Conservation (phyloP, 202 grass and related monocot species). For the Sporobolus alterniflorus region DNA sequence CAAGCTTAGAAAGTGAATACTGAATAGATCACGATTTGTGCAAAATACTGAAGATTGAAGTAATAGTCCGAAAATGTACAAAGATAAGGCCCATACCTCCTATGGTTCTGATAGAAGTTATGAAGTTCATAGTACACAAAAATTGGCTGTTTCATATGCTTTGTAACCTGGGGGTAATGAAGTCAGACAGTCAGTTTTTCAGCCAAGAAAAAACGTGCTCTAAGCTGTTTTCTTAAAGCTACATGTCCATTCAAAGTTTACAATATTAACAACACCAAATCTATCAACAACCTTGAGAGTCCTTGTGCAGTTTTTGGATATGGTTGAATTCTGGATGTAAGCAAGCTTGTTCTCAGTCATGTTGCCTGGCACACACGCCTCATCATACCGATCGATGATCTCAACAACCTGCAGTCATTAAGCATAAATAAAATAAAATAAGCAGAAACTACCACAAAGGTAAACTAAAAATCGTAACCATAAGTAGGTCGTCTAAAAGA, state of each 20-base stretch:
- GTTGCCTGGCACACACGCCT: constrained; percentile 62
- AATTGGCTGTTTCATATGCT: constrained; percentile 87
- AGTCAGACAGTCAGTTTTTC: background rate
- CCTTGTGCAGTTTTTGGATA: constrained; percentile 72
- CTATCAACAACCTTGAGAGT: constrained; percentile 55
- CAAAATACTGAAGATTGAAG: constrained; percentile 1
- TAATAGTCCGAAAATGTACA: constrained; percentile 18
- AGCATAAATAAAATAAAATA: constrained; percentile 14
- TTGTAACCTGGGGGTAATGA: constrained; percentile 61
- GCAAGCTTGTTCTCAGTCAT: constrained; percentile 64
- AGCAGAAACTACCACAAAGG: background rate
- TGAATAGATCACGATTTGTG: background rate
- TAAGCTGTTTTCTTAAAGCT: background rate
- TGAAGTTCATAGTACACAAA: constrained; percentile 98
- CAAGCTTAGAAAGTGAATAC: constrained; percentile 6
- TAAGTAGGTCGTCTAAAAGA: background rate
- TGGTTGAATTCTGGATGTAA: constrained; percentile 67
- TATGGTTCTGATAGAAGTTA: constrained; percentile 99
- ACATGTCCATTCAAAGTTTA: background rate
- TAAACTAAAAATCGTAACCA: too few relatives aligned
- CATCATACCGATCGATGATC: constrained; percentile 81
- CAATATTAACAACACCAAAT: background rate
- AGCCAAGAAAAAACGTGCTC: background rate
- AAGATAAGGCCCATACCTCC: constrained; percentile 65
- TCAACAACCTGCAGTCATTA: constrained; percentile 79